phyloP scores from a whole-genome alignment of 139 green algal genomes.

The Microglena sp. region DNA sequence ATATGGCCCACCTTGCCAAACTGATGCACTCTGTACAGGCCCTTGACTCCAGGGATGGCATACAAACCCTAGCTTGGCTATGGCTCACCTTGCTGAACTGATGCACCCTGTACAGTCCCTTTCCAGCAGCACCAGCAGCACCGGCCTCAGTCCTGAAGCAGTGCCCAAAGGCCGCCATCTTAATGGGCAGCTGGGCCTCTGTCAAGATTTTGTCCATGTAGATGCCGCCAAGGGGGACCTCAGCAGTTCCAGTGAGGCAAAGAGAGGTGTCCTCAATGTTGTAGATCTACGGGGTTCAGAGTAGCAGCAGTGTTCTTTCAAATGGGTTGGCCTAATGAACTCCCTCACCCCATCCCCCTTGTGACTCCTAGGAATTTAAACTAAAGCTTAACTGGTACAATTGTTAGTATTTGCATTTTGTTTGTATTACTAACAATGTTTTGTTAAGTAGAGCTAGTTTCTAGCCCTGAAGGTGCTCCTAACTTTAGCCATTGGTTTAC shows the following conservation, averaged over 20 bases:
- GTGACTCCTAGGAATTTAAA: too few species aligned
- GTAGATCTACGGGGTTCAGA: slow-evolving; percentile 93
- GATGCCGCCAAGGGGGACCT: slow-evolving; percentile 85
- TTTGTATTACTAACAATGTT: too few species aligned
- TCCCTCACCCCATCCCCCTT: too few species aligned
- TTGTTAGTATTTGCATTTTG: too few species aligned
- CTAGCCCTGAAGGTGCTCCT: too few species aligned
- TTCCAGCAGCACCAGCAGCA: slow-evolving; percentile 62
- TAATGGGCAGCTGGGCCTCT: slow-evolving; percentile 78
- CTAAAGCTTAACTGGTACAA: too few species aligned
- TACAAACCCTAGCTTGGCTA: too few species aligned
- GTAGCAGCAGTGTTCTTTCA: not conserved
- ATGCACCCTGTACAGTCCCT: slow-evolving; percentile 94
- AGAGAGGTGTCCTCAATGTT: slow-evolving; percentile 63
- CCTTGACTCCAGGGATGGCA: slow-evolving; percentile 60
- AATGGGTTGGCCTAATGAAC: not conserved
- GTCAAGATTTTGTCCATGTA: slow-evolving; percentile 86
- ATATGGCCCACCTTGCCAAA: slow-evolving; percentile 91
- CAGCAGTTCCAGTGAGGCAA: slow-evolving; percentile 91
- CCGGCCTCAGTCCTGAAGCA: slow-evolving; percentile 97
- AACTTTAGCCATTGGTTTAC: too few species aligned
- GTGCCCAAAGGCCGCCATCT: slow-evolving; percentile 82
- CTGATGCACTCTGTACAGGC: slow-evolving; percentile 96
- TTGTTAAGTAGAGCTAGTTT: too few species aligned
- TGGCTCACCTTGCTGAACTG: slow-evolving; percentile 90